Evolutionary conservation across 176 grass and related monocot genomes (phyloP), one percentile per base, ranked within the genome.

Genomic region (Aegilops bicornis): DNA sequence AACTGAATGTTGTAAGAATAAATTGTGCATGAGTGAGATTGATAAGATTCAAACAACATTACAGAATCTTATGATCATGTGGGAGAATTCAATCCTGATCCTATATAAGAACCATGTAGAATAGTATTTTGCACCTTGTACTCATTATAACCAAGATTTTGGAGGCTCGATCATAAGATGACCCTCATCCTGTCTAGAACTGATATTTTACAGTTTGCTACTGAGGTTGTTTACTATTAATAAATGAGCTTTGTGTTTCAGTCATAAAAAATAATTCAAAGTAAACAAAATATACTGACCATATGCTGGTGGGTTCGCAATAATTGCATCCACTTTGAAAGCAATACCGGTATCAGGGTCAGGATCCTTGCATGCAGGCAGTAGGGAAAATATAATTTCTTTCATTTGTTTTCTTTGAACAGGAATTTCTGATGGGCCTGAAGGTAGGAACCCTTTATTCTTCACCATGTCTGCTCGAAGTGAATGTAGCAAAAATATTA

Each of bases 381-480:
- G 80, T 70, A 99, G 84, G 22, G 97, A 99, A 88, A 97, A 94
- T 84, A 99, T 94, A 39, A 99, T 99, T 2, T 99, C 97, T 89
- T 90, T 96, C 0, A 99, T 94, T 80, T 99, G 97, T 39, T 99
- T 99, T 81, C 97, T 87, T 87, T 99, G 97, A 70, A 94, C 87
- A 79, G 90, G 31, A 88, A 99, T 94, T 88, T 99, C 97, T 36
- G 94, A 99, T 59, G 94, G 94, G 14, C 87, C 74, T 17, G 97
- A 99, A 74, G 97, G 97, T 16, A 99, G 87, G 50, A 99, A 99
- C 29, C 97, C 97, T 91, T 99, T 99, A 64, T 99, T 96, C 87
- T 96, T 99, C 31, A 99, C 97, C 97, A 99, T 97, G 63, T 99
- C 97, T 97, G 85, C 70, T 84, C 76, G 73, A 47, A 88, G 40